phyloP scores from a whole-genome alignment of 2,329 filamentous ascomycete species.

The Fusarium citri region DNA sequence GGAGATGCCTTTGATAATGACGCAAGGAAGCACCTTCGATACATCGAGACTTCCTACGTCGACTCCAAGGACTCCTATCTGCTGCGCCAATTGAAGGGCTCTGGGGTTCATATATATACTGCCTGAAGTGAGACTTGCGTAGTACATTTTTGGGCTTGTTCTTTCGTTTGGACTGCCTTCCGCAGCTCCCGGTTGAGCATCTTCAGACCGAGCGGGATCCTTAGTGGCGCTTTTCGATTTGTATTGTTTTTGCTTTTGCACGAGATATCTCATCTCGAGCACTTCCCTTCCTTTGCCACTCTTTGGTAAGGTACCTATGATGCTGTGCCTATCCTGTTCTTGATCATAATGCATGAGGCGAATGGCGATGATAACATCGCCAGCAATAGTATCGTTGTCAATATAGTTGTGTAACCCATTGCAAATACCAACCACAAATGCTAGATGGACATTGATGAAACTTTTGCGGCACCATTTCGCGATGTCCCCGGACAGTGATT shows the following conservation, averaged over 20 bases:
- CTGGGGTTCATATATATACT: background rate
- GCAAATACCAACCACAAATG: conserved; percentile 5
- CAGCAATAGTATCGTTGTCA: background rate
- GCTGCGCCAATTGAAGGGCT: background rate
- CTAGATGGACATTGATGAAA: conserved; percentile 2
- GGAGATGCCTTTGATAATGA: conserved; percentile 27
- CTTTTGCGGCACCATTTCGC: conserved; percentile 1
- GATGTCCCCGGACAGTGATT: background rate
- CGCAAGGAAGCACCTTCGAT: conserved; percentile 23
- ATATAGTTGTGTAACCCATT: background rate
- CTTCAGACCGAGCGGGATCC: background rate
- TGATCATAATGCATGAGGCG: background rate
- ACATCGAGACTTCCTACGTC: conserved; percentile 32
- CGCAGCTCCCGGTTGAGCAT: background rate
- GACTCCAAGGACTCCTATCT: conserved; percentile 11
- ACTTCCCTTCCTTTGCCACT: background rate
- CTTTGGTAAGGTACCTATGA: background rate
- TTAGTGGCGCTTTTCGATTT: background rate
- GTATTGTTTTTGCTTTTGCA: background rate
- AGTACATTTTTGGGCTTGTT: background rate
- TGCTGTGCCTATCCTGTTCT: background rate
- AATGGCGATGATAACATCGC: background rate
- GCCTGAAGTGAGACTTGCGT: background rate
- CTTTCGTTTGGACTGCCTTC: background rate
- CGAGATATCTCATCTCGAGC: background rate